Percentiles rank a stretch among this genome's conserved stretches.
Evolutionary conservation across 805 yeast species (phyloP).

Genomic region (Sugiyamaella valdiviana): DNA sequence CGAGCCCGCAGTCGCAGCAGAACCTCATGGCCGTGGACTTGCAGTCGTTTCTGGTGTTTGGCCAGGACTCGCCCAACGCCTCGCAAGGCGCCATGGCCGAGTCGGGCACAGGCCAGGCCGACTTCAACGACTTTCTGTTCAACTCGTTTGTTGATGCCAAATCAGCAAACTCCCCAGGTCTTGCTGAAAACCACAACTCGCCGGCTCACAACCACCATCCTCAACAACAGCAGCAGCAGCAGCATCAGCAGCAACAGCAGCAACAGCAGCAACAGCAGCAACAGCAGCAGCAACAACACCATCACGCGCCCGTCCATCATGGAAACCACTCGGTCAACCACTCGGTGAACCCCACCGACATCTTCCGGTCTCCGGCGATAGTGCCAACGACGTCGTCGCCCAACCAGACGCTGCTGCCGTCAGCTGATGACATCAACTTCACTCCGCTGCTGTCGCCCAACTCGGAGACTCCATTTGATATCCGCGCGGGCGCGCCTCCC

Average conservation of each 20-base stretch:
- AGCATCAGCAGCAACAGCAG: not conserved
- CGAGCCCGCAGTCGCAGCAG: conserved; percentile 5
- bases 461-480: conserved; percentile 34
- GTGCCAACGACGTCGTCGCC: conserved; percentile 7
- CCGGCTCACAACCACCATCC: conserved; percentile 1
- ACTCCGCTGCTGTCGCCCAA: conserved; percentile 70
- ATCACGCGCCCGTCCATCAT: conserved; percentile 6
- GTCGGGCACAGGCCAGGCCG: not conserved
- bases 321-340: conserved; percentile 6
- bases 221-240: conserved; percentile 4
- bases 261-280: conserved; percentile 4
- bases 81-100: not conserved
- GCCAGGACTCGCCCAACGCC: conserved; percentile 2
- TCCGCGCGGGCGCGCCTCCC: conserved; percentile 10
- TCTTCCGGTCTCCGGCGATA: conserved; percentile 18
- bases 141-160: not conserved
- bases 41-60: conserved; percentile 7
- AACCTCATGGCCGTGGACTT: conserved; percentile 6
- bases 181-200: not conserved
- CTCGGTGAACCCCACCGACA: conserved; percentile 23
- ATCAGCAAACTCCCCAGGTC: not conserved
- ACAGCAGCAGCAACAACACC: conserved; percentile 10
- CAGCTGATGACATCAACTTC: conserved; percentile 49
- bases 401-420: conserved; percentile 5
- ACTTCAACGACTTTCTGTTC: conserved; percentile 9